Conservation (phyloP, 768 basidiomycete species). For the Naganishia vishniacii region DNA sequence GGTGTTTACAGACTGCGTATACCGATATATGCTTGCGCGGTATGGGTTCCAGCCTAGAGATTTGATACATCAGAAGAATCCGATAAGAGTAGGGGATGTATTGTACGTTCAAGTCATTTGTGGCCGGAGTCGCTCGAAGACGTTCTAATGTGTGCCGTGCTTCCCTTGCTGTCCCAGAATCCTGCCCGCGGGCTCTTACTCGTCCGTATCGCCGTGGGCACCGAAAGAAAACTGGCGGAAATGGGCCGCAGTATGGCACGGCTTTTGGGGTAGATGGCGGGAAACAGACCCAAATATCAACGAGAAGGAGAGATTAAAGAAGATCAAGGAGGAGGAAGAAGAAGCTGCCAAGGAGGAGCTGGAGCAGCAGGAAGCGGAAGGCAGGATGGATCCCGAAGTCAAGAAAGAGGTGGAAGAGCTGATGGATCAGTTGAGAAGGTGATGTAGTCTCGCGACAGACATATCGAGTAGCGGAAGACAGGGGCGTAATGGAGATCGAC, state of each 20-base stretch:
- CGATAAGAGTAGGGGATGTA: conserved; percentile 36
- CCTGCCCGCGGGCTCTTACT: conserved; percentile 37
- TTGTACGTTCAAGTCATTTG: conserved; percentile 12
- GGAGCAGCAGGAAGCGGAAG: conserved; percentile 19
- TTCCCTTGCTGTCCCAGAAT: conserved; percentile 23
- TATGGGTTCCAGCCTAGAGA: conserved; percentile 37
- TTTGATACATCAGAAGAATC: conserved; percentile 35
- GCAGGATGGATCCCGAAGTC: background rate
- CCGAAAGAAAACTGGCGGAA: conserved; percentile 34
- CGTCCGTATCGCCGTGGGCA: conserved; percentile 33
- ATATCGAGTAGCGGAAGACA: too few species aligned
- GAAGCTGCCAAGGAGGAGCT: background rate
- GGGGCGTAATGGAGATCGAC: too few species aligned
- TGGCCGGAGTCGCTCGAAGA: background rate
- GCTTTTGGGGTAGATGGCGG: conserved; percentile 39
- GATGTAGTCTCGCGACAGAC: too few species aligned
- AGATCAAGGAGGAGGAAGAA: conserved; percentile 32
- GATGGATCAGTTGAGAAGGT: background rate
- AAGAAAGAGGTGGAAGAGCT: background rate
- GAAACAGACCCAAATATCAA: conserved; percentile 34
- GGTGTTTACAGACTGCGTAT: conserved; percentile 38
- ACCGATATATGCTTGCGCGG: conserved; percentile 36
- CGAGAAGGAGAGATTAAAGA: conserved; percentile 34
- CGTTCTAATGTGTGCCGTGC: background rate
- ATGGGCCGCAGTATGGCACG: conserved; percentile 37